Conservation (phyloP, 805 yeast genomes). For the Starmerella vaccinii region DNA sequence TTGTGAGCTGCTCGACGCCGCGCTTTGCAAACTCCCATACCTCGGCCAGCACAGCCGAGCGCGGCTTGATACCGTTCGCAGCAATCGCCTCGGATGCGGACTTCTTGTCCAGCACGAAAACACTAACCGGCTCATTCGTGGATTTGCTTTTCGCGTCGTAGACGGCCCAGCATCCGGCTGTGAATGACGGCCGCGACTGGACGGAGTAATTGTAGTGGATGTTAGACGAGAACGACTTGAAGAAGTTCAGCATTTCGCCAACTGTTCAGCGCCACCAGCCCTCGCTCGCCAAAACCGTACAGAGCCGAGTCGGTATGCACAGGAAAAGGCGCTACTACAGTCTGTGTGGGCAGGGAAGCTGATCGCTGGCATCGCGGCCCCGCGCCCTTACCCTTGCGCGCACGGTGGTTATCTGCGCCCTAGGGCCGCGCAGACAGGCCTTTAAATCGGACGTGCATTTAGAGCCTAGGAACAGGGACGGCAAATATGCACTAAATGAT, state of each 20-base stretch:
- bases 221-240: conserved; percentile 26
- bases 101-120: conserved; percentile 77
- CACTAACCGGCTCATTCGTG: conserved; percentile 45
- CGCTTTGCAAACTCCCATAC: conserved; percentile 51
- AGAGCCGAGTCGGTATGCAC: too few species aligned
- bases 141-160: conserved; percentile 69
- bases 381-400: too few species aligned
- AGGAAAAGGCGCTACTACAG: too few species aligned
- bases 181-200: conserved; percentile 60
- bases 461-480: too few species aligned
- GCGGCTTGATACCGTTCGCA: conserved; percentile 42
- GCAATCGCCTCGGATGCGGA: conserved; percentile 50
- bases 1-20: conserved; percentile 64
- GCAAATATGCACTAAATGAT: too few species aligned
- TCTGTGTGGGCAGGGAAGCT: too few species aligned
- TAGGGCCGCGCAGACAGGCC: too few species aligned
- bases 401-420: too few species aligned
- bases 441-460: too few species aligned
- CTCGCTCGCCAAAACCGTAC: not conserved
- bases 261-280: not conserved
- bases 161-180: conserved; percentile 72
- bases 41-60: conserved; percentile 46
- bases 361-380: too few species aligned
- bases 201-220: conserved; percentile 45
- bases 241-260: conserved; percentile 23